These are phyloP conservation scores for Fusarium sp. DNA, from an alignment of 2,329 filamentous ascomycete genomes.

Conservation along the genomic window DNA sequence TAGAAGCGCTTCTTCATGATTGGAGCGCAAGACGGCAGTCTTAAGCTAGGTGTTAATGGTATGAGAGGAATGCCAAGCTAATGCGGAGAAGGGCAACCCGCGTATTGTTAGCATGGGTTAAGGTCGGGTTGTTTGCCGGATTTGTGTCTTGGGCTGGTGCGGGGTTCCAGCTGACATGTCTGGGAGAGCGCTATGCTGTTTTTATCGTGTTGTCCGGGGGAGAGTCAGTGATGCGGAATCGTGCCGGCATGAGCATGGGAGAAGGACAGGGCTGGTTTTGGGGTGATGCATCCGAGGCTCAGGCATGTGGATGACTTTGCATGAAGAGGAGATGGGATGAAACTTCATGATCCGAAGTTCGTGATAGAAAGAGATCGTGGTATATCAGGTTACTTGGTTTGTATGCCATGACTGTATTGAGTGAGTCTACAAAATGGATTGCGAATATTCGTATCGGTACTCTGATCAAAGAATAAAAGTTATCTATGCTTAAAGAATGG, in stretches of 20 bases:
- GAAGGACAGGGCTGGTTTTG: background rate
- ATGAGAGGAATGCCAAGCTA: background rate
- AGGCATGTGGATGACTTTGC: background rate
- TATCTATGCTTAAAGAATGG: background rate
- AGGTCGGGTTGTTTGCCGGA: background rate
- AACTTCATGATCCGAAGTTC: background rate
- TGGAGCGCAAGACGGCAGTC: background rate
- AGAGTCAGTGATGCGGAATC: background rate
- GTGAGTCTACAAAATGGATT: rapidly evolving
- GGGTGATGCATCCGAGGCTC: background rate
- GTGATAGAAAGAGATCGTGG: too few species aligned
- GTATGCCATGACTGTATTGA: rapidly evolving
- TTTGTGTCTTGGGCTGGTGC: background rate
- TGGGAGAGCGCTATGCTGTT: background rate
- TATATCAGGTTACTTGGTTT: rapidly evolving
- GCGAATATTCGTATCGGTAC: background rate
- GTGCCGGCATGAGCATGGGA: background rate
- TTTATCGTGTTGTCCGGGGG: background rate
- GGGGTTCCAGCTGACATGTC: conserved; percentile 9
- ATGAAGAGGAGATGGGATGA: background rate
- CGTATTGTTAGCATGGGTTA: background rate
- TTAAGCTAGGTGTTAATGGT: background rate
- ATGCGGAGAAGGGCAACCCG: conserved; percentile 3
- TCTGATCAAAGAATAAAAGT: background rate
- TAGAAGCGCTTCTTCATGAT: conserved; percentile 10